Conservation (phyloP, 2,329 filamentous ascomycete species). For the Apiospora koreana region DNA sequence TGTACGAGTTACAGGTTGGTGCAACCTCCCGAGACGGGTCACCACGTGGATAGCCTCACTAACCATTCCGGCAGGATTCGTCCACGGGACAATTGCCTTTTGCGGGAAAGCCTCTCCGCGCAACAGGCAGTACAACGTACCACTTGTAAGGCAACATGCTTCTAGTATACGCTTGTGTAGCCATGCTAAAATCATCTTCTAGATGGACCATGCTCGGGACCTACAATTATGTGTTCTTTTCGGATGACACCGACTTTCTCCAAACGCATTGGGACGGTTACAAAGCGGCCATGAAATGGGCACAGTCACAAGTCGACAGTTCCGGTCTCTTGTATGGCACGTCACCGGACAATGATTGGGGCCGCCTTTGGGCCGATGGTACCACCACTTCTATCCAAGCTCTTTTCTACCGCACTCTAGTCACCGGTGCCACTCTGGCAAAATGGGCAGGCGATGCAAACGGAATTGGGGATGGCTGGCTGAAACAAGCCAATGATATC, state of each 20-base stretch:
- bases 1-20: conserved; percentile 37
- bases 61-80: conserved; percentile 14
- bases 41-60: conserved; percentile 9
- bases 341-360: conserved; percentile 27
- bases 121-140: conserved; percentile 28
- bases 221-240: conserved; percentile 59
- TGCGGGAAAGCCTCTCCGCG: conserved; percentile 26
- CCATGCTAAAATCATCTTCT: not conserved
- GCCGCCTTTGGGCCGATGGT: conserved; percentile 25
- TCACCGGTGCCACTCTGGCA: conserved; percentile 53
- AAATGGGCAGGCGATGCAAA: conserved; percentile 44
- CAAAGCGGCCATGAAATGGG: conserved; percentile 41
- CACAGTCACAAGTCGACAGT: conserved; percentile 23
- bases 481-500: conserved; percentile 40
- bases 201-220: conserved; percentile 54
- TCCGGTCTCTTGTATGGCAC: conserved; percentile 26
- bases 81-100: conserved; percentile 27
- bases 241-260: conserved; percentile 52
- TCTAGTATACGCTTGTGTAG: not conserved
- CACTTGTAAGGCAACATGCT: conserved; percentile 28
- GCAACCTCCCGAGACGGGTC: not conserved
- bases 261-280: conserved; percentile 49
- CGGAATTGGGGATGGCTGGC: conserved; percentile 40
- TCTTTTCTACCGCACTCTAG: conserved; percentile 52
- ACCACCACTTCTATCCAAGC: conserved; percentile 28